Evolutionary conservation across 768 basidiomycete genomes (phyloP).

Genomic region (Cystofilobasidium ferigula): DNA sequence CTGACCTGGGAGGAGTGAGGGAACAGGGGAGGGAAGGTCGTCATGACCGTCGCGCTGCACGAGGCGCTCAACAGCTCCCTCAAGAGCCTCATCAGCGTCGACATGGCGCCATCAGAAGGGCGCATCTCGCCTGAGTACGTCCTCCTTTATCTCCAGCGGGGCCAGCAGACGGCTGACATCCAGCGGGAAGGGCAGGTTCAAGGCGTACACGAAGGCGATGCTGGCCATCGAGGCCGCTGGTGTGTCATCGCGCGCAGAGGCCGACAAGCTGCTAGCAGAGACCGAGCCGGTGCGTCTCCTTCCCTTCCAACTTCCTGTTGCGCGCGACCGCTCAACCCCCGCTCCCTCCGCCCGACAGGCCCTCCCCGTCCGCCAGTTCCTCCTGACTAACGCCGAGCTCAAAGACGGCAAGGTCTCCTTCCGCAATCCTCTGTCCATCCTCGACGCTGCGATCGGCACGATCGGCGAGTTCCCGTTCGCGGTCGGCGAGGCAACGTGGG

Average conservation of each 20-base stretch:
- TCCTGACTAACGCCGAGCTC: constrained; percentile 62
- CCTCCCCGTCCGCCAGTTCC: constrained; percentile 60
- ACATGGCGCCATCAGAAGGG: constrained; percentile 61
- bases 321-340: background rate
- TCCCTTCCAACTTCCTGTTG: background rate
- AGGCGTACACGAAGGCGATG: constrained; percentile 61
- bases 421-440: constrained; percentile 58
- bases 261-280: constrained; percentile 52
- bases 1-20: too few species aligned
- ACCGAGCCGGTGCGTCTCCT: constrained; percentile 51
- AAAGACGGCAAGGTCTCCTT: constrained; percentile 47
- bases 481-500: constrained; percentile 41
- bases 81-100: constrained; percentile 50
- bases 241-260: constrained; percentile 56
- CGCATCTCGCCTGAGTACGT: constrained; percentile 49
- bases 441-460: constrained; percentile 51
- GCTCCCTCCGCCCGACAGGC: constrained; percentile 45
- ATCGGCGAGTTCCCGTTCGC: constrained; percentile 68
- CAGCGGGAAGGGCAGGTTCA: constrained; percentile 41
- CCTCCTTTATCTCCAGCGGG: background rate
- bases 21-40: constrained; percentile 67
- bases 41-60: constrained; percentile 38
- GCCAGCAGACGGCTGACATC: background rate
- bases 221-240: constrained; percentile 52
- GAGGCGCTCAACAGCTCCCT: constrained; percentile 33